These are phyloP conservation scores for Phytopythium montanum DNA, from an alignment of 352 stramenopile genomes.

Conservation along the genomic window DNA sequence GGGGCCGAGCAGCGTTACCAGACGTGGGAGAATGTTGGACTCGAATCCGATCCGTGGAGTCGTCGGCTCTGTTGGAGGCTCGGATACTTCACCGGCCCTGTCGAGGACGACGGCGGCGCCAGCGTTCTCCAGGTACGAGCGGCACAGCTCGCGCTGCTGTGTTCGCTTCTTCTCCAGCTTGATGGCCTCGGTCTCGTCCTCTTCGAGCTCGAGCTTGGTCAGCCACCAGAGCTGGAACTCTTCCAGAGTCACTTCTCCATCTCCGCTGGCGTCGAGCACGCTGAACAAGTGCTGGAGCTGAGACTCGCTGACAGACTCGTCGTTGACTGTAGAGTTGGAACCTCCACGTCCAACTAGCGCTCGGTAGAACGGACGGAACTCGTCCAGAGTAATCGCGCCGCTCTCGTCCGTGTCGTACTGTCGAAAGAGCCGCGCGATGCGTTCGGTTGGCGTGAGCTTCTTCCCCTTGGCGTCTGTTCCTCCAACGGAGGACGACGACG, in stretches of 20 bases:
- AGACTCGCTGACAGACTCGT: conserved; percentile 18
- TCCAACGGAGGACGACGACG: conserved; percentile 15
- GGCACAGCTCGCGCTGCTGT: conserved; percentile 20
- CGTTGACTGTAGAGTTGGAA: neutral
- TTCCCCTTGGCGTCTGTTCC: conserved; percentile 4
- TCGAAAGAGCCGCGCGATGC: conserved; percentile 58
- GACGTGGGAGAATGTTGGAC: conserved; percentile 50
- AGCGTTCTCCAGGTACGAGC: conserved; percentile 40
- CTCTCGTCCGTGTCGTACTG: conserved; percentile 72
- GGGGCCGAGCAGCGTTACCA: conserved; percentile 43
- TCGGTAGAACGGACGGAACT: conserved; percentile 57
- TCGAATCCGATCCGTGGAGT: conserved; percentile 32
- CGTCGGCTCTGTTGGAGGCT: neutral
- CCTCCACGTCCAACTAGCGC: conserved; percentile 34
- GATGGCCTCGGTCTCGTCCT: conserved; percentile 36
- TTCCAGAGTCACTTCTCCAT: conserved; percentile 57
- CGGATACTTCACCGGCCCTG: neutral
- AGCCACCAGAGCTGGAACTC: conserved; percentile 80
- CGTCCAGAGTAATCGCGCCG: conserved; percentile 46
- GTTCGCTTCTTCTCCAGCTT: conserved; percentile 18
- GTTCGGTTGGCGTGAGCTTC: conserved; percentile 36
- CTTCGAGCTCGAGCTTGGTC: conserved; percentile 57
- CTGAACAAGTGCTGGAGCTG: conserved; percentile 51
- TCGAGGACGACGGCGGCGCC: conserved; percentile 10
- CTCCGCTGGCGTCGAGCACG: conserved; percentile 61